Percentiles rank a stretch among this genome's conserved stretches.
These are phyloP conservation scores for Solanum paucissectum DNA, from an alignment of 257 asterid genomes.

Conservation along the genomic window DNA sequence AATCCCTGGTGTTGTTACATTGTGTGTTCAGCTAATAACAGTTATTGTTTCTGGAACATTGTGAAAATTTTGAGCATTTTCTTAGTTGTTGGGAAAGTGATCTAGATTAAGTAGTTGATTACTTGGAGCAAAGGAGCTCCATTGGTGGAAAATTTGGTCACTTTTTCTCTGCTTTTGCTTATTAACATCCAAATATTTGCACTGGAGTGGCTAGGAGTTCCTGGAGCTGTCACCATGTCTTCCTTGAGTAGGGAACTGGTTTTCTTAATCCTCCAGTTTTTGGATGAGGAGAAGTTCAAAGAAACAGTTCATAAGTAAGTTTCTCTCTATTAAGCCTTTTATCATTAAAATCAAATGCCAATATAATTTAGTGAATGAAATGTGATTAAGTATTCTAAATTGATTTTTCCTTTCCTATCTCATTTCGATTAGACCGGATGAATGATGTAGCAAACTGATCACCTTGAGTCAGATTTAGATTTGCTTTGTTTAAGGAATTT, in stretches of 20 bases:
- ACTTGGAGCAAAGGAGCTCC: background rate
- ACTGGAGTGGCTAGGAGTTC: constrained; percentile 98
- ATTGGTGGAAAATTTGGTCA: background rate
- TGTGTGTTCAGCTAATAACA: background rate
- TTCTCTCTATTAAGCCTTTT: background rate
- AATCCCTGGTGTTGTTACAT: background rate
- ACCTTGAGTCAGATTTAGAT: background rate
- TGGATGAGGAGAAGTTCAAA: constrained; percentile 96
- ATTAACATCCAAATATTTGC: constrained; percentile 47
- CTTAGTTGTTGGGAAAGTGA: background rate
- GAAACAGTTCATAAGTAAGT: constrained; percentile 88
- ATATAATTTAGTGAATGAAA: background rate
- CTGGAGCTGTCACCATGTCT: constrained; percentile 93
- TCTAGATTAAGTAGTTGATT: constrained; percentile 1
- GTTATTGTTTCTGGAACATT: background rate
- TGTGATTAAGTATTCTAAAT: background rate
- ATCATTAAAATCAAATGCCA: background rate
- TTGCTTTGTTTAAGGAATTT: background rate
- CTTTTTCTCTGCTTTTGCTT: constrained; percentile 7
- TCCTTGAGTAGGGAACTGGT: constrained; percentile 98
- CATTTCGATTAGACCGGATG: background rate
- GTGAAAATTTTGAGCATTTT: background rate
- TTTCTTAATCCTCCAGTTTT: constrained; percentile 87
- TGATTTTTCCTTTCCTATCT: background rate
- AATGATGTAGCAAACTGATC: background rate